phyloP scores from a whole-genome alignment of 1,284 basidiomycete species.

The Chondrostereum purpureum region DNA sequence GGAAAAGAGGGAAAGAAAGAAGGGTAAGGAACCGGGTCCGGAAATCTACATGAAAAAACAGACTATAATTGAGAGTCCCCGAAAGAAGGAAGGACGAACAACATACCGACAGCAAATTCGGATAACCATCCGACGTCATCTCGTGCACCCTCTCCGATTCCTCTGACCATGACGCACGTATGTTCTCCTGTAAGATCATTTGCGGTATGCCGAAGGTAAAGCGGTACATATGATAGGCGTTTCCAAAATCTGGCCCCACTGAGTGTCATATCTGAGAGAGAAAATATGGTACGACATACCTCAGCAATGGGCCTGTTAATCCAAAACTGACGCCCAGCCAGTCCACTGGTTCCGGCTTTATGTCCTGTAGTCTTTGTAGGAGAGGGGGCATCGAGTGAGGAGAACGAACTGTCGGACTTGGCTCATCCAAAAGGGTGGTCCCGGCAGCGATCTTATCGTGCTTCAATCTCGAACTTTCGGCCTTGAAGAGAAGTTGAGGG shows the following conservation, averaged over 20 bases:
- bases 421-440: constrained; percentile 60
- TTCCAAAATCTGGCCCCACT: constrained; percentile 81
- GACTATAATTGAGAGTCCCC: too few relatives aligned
- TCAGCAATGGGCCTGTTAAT: constrained; percentile 80
- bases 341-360: constrained; percentile 87
- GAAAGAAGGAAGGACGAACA: background rate
- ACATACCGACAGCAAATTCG: constrained; percentile 83
- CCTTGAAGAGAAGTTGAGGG: too few relatives aligned
- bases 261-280: constrained; percentile 1
- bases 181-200: constrained; percentile 97
- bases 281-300: constrained; percentile 31
- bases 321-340: constrained; percentile 98
- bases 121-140: constrained; percentile 74
- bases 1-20: constrained; percentile 85
- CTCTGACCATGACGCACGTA: constrained; percentile 87
- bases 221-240: constrained; percentile 82
- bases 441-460: background rate
- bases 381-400: constrained; percentile 86
- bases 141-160: constrained; percentile 65
- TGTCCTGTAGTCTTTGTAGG: constrained; percentile 85
- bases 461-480: background rate
- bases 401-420: constrained; percentile 65
- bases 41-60: constrained; percentile 59
- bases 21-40: constrained; percentile 84
- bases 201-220: constrained; percentile 90